Evolutionary conservation across 305 asterid species (phyloP).

Genomic region (Fraxinus latifolia): DNA sequence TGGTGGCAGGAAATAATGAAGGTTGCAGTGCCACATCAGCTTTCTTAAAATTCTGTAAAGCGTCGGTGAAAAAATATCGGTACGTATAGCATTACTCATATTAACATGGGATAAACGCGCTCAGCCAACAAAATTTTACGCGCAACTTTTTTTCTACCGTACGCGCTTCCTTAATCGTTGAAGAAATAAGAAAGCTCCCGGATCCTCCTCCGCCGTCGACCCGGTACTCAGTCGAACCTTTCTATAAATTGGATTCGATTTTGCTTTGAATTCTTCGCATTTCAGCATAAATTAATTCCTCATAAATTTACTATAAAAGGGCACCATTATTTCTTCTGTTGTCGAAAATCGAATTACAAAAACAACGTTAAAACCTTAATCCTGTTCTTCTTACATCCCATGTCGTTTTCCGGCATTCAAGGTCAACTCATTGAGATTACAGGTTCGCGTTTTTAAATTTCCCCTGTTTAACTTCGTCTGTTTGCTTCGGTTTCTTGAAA

Average conservation of each 20-base stretch:
- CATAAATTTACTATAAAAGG: neutral
- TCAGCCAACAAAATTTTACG: neutral
- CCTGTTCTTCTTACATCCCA: slow-evolving; percentile 30
- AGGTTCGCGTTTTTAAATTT: slow-evolving; percentile 35
- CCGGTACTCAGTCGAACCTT: neutral
- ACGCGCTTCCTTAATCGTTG: neutral
- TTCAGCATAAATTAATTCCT: neutral
- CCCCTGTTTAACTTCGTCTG: neutral
- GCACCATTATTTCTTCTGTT: neutral
- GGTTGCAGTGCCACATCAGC: no score
- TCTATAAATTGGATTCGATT: neutral
- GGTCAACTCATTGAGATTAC: slow-evolving; percentile 86
- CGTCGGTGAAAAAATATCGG: no score
- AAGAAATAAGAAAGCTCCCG: neutral
- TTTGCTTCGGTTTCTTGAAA: neutral
- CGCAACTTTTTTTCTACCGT: neutral
- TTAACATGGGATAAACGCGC: neutral
- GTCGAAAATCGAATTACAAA: neutral
- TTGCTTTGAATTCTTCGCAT: neutral
- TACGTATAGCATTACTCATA: no score
- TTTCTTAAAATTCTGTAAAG: no score
- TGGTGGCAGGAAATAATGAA: no score
- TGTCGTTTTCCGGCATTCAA: slow-evolving; percentile 76
- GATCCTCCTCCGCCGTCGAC: neutral
- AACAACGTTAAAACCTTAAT: neutral